Conservation (phyloP, 805 yeast species). For the Kluyveromyces siamensis region DNA sequence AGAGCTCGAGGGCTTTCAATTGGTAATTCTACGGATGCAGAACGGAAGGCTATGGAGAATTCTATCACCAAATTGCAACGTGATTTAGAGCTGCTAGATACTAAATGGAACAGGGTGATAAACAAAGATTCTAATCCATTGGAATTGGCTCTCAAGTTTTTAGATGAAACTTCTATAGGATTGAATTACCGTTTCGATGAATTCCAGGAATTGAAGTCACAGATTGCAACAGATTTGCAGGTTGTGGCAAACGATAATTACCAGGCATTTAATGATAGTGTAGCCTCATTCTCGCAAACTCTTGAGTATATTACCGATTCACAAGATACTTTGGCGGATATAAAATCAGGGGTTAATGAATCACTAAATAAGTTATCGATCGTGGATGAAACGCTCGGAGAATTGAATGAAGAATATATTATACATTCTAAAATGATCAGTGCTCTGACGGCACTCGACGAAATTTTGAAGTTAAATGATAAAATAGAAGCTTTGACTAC, state of each 20-base stretch:
- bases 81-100: conserved; percentile 26
- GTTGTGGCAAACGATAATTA: conserved; percentile 71
- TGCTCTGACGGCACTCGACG: conserved; percentile 57
- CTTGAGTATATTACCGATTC: conserved; percentile 56
- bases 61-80: conserved; percentile 22
- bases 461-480: conserved; percentile 48
- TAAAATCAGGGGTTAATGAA: conserved; percentile 39
- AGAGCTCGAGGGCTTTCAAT: conserved; percentile 26
- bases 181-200: conserved; percentile 64
- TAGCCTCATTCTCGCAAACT: conserved; percentile 74
- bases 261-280: conserved; percentile 75
- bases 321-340: conserved; percentile 43
- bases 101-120: conserved; percentile 42
- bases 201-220: conserved; percentile 50
- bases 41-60: conserved; percentile 21
- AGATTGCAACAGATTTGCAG: conserved; percentile 50
- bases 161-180: conserved; percentile 89
- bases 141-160: conserved; percentile 71
- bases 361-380: conserved; percentile 44
- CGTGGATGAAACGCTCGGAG: conserved; percentile 49
- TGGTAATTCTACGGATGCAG: conserved; percentile 20
- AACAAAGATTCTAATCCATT: conserved; percentile 64
- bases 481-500: conserved; percentile 57
- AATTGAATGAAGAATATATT: conserved; percentile 53
- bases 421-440: conserved; percentile 62